phyloP scores from a whole-genome alignment of 805 yeast species.

The Lachancea lanzarotensis region DNA sequence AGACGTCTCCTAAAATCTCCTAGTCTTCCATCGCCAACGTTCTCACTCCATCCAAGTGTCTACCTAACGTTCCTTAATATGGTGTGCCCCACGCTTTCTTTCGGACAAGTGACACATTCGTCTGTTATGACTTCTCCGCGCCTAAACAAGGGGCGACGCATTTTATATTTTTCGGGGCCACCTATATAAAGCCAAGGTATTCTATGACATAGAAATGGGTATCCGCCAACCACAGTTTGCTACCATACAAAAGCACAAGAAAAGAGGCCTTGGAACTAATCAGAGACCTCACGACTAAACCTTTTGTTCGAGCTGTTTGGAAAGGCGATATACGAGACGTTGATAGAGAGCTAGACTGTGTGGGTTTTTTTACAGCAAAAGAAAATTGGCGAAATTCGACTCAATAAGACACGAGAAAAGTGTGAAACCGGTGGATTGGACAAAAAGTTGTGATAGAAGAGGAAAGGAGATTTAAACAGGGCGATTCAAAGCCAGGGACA shows the following conservation, averaged over 20 bases:
- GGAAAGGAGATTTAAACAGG: no score
- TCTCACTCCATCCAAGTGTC: no score
- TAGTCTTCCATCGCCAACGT: no score
- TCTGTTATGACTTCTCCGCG: slow-evolving; percentile 2
- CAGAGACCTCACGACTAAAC: no score
- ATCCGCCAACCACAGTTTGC: slow-evolving; percentile 4
- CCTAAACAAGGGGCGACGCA: slow-evolving; percentile 1
- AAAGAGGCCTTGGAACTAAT: background rate
- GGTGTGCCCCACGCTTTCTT: background rate
- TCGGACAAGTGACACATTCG: slow-evolving; percentile 1
- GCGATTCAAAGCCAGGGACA: no score
- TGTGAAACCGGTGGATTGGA: background rate
- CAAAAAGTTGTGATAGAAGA: slow-evolving; percentile 1
- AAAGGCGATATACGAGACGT: background rate
- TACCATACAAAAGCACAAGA: background rate
- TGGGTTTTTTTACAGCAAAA: background rate
- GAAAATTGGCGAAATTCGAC: no score
- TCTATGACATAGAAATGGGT: background rate
- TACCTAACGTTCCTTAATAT: background rate
- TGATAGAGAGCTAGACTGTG: background rate
- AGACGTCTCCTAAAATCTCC: no score
- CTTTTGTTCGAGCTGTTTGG: no score
- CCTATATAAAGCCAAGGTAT: slow-evolving; percentile 2
- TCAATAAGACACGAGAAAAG: background rate
- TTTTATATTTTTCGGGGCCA: slow-evolving; percentile 2